Evolutionary conservation across 78 protist genomes (phyloP), one percentile per base, ranked within the genome.

Genomic region (Bodo saltans): DNA sequence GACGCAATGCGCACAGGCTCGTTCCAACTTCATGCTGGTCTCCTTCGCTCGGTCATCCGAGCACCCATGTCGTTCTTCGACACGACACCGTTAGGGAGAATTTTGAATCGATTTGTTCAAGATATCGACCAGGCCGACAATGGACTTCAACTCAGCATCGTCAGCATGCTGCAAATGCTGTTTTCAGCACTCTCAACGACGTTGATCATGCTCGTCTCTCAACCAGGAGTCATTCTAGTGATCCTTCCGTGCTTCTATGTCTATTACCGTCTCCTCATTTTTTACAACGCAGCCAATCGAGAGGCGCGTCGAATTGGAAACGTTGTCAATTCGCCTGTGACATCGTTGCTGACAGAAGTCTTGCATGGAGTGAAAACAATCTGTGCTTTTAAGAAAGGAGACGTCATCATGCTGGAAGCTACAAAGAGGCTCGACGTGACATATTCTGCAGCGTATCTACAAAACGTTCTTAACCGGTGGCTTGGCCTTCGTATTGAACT

Each of bases 321-420:
- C 78, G 42, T 83, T 60, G 41, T 29, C 71, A 52, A 52, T 27
- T 86, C 96, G 11, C 99, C 99, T 11, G 69, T 94, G 72, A 92
- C 76, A 68, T 69, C 97, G 21, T 87, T 87, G 72, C 95, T 95
- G 90, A 30, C 91, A 2, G 95, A 90, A 40, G 89, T 96, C 21
- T 84, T 97, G 28, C 71, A 79, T 40, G 99, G 99, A 53, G 82
- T 90, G n/a, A 21, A 92, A 0, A 93, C 97, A 28, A 91, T 97
- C 70, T 88, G 97, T 67, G 93, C 98, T 0, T 94, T 83, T 70
- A 21, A 32, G 47, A 28, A 1, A 32, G 21, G 26, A 1, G n/a
- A 1, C 72, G 52, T 2, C 29, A 2, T 33, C 84, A 4, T 4
- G 29, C 52, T 11, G 17, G 84, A 3, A 33, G 37, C 69, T 1